A percentile compares a stretch with the other conserved stretches of the same genome.
Conservation (phyloP, 768 basidiomycete genomes). For the Dacryopinax primogenitus region DNA sequence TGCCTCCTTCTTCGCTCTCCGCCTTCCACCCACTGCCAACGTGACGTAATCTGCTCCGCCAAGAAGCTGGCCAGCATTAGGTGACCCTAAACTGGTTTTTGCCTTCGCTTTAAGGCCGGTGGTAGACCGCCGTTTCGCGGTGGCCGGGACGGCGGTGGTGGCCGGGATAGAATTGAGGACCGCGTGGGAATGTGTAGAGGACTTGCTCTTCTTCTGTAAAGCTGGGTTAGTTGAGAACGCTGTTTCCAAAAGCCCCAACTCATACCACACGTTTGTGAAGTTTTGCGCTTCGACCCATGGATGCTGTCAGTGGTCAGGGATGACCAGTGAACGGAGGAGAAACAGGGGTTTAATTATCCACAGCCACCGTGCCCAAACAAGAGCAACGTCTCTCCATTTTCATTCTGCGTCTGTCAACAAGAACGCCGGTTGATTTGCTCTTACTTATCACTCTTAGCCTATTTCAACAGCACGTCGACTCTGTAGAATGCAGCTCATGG, state of each 20-base stretch:
- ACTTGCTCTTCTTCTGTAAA: conserved; percentile 8
- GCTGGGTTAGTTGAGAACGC: background rate
- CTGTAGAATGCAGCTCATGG: background rate
- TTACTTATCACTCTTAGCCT: background rate
- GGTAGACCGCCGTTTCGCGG: background rate
- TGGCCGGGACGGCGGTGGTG: background rate
- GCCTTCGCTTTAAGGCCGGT: conserved; percentile 12
- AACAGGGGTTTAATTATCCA: too few species aligned
- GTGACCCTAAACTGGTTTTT: conserved; percentile 15
- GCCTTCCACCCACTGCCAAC: conserved; percentile 56
- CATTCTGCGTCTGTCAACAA: too few species aligned
- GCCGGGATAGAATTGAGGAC: background rate
- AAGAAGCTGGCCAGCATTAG: conserved; percentile 36
- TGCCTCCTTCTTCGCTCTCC: conserved; percentile 54
- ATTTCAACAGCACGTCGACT: background rate
- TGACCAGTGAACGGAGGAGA: too few species aligned
- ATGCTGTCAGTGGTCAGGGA: background rate
- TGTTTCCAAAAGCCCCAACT: background rate
- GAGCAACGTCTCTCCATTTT: too few species aligned
- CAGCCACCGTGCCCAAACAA: too few species aligned
- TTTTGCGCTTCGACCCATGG: conserved; percentile 50
- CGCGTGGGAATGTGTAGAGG: background rate
- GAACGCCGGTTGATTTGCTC: too few species aligned
- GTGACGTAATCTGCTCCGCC: conserved; percentile 68
- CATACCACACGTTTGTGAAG: conserved; percentile 48